A percentile compares a stretch with the other conserved stretches of the same genome.
Conservation (phyloP, 75 land plant genomes). For the Pseudotsuga menziesii region DNA sequence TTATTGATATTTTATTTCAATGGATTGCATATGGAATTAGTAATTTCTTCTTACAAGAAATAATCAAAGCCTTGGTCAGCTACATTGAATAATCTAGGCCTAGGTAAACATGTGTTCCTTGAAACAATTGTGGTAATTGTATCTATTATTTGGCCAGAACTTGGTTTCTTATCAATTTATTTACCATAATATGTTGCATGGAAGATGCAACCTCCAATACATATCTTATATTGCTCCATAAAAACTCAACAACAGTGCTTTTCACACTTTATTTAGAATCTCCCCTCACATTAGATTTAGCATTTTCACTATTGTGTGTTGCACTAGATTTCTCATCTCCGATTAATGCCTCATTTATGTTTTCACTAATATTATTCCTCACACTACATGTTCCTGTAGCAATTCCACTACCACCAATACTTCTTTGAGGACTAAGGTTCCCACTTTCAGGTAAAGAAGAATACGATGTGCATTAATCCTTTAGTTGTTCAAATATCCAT, state of each 20-base stretch:
- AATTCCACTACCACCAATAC: conserved; percentile 56
- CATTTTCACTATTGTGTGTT: conserved; percentile 43
- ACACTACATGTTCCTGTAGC: conserved; percentile 55
- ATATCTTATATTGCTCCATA: no score
- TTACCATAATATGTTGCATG: no score
- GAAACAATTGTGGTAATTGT: no score
- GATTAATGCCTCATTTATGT: conserved; percentile 43
- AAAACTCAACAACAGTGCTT: no score
- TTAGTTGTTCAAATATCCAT: conserved; percentile 9
- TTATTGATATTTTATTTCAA: neutral
- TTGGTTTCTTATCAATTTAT: no score
- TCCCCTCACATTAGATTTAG: conserved; percentile 45
- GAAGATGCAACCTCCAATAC: no score
- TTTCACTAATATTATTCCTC: conserved; percentile 42
- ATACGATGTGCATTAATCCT: conserved; percentile 69
- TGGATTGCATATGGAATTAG: conserved; percentile 58
- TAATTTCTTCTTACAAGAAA: conserved; percentile 79
- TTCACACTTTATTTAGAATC: conserved; percentile 68
- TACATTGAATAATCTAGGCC: no score
- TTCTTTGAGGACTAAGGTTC: conserved; percentile 53
- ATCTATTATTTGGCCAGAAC: no score
- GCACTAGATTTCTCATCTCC: conserved; percentile 60
- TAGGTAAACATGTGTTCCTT: no score
- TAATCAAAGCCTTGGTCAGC: conserved; percentile 94
- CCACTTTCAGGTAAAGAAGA: conserved; percentile 60